Base-by-base conservation (phyloP, 306 rosid genomes). In the Rosa lucieae region DNA sequence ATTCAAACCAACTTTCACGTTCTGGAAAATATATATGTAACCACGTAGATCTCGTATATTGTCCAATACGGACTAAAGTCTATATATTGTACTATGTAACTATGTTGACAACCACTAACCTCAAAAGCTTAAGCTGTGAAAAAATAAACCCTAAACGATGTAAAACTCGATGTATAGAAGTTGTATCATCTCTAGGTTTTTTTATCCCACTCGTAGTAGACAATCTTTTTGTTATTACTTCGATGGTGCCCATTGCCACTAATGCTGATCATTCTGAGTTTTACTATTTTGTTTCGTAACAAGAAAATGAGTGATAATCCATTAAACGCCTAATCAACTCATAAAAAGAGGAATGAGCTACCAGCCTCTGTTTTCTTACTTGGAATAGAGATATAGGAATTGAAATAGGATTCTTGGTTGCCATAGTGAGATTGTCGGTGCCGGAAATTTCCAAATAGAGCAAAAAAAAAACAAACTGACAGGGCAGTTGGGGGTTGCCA, bases 381-480 rank as follows among this genome's bases (percentile, higher is more conserved):
- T 39, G 23, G 48, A n/a, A 8, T 39, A 8, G 12, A 59, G 67
- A 59, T 10, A 1, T 2, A 63, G 9, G 43, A 42, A n/a, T 42
- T 59, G 67, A 37, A 59, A 10, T 59, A 59, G 48, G 13, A 68
- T 39, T 68, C 13, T 68, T n/a, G 29, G 32, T 67, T 43, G 4
- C 18, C 69, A 52, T 8, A 44, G 20, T 62, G 78, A 26, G 7
- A 52, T 37, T 62, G 61, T 75, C 79, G 79, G 79, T 75, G 58
- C 26, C 29, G 35, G 43, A 43, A 15, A 8, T 67, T 42, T 63
- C 42, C 43, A 75, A 43, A 21, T 13, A 8, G 26, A 8, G 49
- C 10, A 42, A 68, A 10, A 35, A 2, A 32, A 17, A 2, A 40
- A 4, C 52, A 39, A 40, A 37, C 26, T 42, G 14, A 68, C 21